Conservation (phyloP, 768 basidiomycete genomes). For the Pleurotus djamor region DNA sequence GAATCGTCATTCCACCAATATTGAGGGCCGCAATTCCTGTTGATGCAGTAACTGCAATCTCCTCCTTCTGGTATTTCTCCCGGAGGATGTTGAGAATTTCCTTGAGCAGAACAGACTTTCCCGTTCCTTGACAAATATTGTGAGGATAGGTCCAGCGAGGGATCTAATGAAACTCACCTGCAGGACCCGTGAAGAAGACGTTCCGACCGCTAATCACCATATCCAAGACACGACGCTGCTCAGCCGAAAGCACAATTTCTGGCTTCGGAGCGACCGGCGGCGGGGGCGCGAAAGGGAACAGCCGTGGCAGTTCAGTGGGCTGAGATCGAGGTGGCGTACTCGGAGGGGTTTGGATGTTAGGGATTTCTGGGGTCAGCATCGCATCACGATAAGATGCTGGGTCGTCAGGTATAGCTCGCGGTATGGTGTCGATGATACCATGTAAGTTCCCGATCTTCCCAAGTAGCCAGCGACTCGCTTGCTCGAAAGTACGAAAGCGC, state of each 20-base stretch:
- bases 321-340: neutral
- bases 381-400: neutral
- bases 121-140: slow-evolving; percentile 42
- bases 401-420: neutral
- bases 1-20: slow-evolving; percentile 69
- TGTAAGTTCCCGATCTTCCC: neutral
- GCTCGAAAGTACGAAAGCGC: neutral
- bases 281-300: neutral
- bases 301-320: neutral
- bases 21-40: slow-evolving; percentile 68
- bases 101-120: slow-evolving; percentile 70
- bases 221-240: slow-evolving; percentile 38
- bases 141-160: neutral
- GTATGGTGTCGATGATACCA: neutral
- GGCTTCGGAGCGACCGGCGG: slow-evolving; percentile 2
- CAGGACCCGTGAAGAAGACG: slow-evolving; percentile 76
- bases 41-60: slow-evolving; percentile 61
- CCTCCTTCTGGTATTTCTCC: slow-evolving; percentile 21
- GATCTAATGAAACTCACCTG: slow-evolving; percentile 38
- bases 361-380: neutral
- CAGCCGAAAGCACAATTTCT: slow-evolving; percentile 22
- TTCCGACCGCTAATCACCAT: slow-evolving; percentile 52
- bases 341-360: neutral
- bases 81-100: slow-evolving; percentile 46
- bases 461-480: neutral